These are phyloP conservation scores for Diaporthe ilicicola DNA, from an alignment of 2,329 filamentous ascomycete genomes.

Conservation along the genomic window DNA sequence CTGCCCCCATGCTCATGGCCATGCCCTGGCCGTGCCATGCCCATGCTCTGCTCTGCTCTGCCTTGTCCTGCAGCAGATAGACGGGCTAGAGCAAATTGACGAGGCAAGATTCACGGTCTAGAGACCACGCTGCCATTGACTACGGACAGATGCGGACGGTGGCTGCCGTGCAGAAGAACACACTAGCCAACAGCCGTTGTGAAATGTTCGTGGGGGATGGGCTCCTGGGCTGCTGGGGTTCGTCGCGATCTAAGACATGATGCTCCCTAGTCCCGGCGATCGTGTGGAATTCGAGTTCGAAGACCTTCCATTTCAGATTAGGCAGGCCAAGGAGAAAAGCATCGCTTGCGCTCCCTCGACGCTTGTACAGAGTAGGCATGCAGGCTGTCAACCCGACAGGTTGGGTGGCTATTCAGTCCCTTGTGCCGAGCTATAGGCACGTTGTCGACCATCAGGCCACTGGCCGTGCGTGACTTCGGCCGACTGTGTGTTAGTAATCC, in stretches of 20 bases:
- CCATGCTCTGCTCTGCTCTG: not conserved
- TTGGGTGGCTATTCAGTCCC: not conserved
- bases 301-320: not conserved
- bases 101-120: not conserved
- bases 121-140: not conserved
- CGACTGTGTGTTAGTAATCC: not conserved
- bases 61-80: slow-evolving; percentile 20
- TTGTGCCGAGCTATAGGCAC: slow-evolving; percentile 5
- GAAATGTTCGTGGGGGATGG: too few relatives aligned
- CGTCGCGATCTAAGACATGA: slow-evolving; percentile 5
- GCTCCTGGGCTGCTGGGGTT: not conserved
- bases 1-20: not conserved
- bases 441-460: not conserved
- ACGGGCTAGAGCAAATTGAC: not conserved
- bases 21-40: not conserved
- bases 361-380: not conserved
- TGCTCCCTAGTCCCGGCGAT: not conserved
- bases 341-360: not conserved
- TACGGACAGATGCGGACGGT: not conserved
- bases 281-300: not conserved
- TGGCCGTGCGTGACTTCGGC: slow-evolving; percentile 16
- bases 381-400: slow-evolving; percentile 18
- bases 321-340: slow-evolving; percentile 11
- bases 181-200: not conserved
- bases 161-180: not conserved